A percentile compares a stretch with the other conserved stretches of the same genome.
Evolutionary conservation across 768 basidiomycete species (phyloP).

Genomic region (Postia placenta): DNA sequence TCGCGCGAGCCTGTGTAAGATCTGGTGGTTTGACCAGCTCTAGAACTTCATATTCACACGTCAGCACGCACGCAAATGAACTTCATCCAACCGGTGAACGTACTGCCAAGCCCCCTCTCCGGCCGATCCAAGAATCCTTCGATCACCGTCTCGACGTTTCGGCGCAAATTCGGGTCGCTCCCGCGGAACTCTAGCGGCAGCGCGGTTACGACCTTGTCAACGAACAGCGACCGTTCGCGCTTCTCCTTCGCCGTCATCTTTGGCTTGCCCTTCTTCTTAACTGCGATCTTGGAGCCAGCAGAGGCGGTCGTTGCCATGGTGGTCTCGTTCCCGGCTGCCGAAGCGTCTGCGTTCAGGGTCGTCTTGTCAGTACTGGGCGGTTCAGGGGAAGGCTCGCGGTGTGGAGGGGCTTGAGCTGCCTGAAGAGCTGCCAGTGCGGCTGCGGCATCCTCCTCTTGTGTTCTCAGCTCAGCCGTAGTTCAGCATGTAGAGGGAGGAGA

Average conservation of each 20-base stretch:
- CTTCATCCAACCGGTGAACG: constrained; percentile 11
- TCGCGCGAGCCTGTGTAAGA: constrained; percentile 84
- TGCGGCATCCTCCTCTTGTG: constrained; percentile 52
- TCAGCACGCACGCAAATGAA: background rate
- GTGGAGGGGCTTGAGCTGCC: constrained; percentile 23
- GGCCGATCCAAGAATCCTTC: constrained; percentile 65
- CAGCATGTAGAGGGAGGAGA: background rate
- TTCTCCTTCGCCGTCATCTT: constrained; percentile 77
- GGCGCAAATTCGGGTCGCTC: constrained; percentile 74
- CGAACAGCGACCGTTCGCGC: constrained; percentile 67
- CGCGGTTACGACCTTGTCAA: constrained; percentile 67
- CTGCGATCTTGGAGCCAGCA: constrained; percentile 30
- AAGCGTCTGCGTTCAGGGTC: constrained; percentile 27
- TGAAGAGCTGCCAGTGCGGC: constrained; percentile 49
- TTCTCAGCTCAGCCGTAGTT: background rate
- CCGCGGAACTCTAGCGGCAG: constrained; percentile 90
- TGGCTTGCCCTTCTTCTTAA: constrained; percentile 54
- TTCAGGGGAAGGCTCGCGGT: constrained; percentile 24
- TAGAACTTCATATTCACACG: constrained; percentile 42
- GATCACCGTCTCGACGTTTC: constrained; percentile 77
- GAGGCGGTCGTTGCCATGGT: constrained; percentile 30
- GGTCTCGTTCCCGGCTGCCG: constrained; percentile 24
- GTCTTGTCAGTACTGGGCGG: constrained; percentile 23
- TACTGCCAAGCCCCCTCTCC: constrained; percentile 57
- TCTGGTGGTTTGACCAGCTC: constrained; percentile 77